Percentiles rank a stretch among this genome's conserved stretches.
Evolutionary conservation across 805 yeast genomes (phyloP).

Genomic region (Ogataea trehalophila): DNA sequence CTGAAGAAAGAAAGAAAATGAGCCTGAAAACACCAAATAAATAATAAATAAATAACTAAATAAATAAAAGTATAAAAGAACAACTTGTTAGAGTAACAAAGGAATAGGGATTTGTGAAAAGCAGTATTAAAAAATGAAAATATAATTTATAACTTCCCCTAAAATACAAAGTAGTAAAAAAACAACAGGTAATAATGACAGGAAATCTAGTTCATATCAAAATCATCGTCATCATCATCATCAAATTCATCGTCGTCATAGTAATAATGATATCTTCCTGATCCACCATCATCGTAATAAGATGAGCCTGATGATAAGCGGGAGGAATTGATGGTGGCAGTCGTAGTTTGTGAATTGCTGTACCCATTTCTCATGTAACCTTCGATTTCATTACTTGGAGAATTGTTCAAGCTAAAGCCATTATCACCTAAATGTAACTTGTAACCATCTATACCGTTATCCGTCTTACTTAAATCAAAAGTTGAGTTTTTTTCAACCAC

Average conservation of each 20-base stretch:
- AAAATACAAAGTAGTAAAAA: no score
- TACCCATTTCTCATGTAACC: conserved; percentile 31
- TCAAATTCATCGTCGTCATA: conserved; percentile 12
- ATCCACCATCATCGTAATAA: conserved; percentile 19
- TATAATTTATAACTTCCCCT: no score
- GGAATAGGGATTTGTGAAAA: no score
- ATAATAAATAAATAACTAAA: no score
- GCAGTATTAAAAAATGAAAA: no score
- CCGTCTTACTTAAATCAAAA: conserved; percentile 28
- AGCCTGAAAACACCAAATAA: no score
- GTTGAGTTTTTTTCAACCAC: conserved; percentile 42
- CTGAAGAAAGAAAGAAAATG: no score
- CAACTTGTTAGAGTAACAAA: no score
- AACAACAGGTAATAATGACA: no score
- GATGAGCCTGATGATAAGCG: conserved; percentile 1
- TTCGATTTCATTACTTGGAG: conserved; percentile 32
- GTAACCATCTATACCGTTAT: conserved; percentile 35
- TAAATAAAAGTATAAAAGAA: no score
- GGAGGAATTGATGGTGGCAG: background rate
- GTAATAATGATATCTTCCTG: conserved; percentile 15
- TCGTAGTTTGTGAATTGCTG: conserved; percentile 2
- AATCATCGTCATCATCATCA: conserved; percentile 13
- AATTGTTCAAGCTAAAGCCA: conserved; percentile 9
- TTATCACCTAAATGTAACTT: conserved; percentile 25
- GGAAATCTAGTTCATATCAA: conserved; percentile 11